Conservation (phyloP, 2,329 filamentous ascomycete species). For the Epichloe bromicola region DNA sequence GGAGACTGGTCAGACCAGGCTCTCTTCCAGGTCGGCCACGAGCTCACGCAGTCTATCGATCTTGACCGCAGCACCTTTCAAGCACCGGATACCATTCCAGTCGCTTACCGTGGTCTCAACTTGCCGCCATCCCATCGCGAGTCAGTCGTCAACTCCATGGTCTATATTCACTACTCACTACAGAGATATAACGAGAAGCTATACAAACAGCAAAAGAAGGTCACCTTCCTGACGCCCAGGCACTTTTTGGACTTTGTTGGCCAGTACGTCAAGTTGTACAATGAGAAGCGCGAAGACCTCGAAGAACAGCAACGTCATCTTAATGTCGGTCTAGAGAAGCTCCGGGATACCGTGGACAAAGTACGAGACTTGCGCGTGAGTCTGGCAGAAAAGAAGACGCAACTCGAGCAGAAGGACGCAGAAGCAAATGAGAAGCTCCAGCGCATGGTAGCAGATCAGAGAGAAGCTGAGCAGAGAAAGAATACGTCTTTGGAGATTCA, state of each 20-base stretch:
- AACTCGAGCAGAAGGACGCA: conserved; percentile 83
- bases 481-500: conserved; percentile 81
- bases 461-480: conserved; percentile 86
- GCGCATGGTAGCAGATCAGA: conserved; percentile 92
- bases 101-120: conserved; percentile 75
- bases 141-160: conserved; percentile 93
- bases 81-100: conserved; percentile 81
- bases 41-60: conserved; percentile 92
- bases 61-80: conserved; percentile 76
- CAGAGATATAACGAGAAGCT: conserved; percentile 81
- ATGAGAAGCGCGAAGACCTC: conserved; percentile 94
- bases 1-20: conserved; percentile 99
- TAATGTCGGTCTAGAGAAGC: conserved; percentile 94
- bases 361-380: conserved; percentile 84
- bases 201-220: conserved; percentile 80
- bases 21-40: conserved; percentile 90
- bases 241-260: conserved; percentile 98
- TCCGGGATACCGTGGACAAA: conserved; percentile 93
- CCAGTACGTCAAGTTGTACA: conserved; percentile 94
- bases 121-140: conserved; percentile 85
- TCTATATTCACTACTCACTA: conserved; percentile 93
- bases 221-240: conserved; percentile 86
- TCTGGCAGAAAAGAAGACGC: conserved; percentile 84
- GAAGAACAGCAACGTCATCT: conserved; percentile 98
- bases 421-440: conserved; percentile 97